These are phyloP conservation scores for Populus trichocarpa DNA, from an alignment of 441 rosid species.

Conservation along the genomic window DNA sequence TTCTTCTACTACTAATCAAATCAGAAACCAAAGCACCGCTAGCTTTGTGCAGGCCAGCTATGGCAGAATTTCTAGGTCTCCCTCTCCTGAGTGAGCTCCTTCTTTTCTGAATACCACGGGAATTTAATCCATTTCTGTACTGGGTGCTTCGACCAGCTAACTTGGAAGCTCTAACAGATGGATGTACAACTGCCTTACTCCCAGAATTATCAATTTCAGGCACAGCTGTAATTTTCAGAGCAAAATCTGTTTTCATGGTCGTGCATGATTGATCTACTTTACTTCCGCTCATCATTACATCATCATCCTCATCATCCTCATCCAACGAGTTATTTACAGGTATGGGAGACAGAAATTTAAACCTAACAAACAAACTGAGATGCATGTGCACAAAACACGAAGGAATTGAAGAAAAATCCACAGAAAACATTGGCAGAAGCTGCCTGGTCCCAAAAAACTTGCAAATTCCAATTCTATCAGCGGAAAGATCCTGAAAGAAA, in stretches of 20 bases:
- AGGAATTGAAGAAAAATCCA: conserved; percentile 73
- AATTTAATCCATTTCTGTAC: conserved; percentile 45
- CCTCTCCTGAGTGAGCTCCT: conserved; percentile 71
- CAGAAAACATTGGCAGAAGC: conserved; percentile 52
- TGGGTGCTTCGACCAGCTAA: conserved; percentile 42
- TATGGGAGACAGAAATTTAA: conserved; percentile 26
- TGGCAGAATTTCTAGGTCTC: conserved; percentile 56
- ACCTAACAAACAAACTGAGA: conserved; percentile 27
- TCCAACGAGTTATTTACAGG: conserved; percentile 37
- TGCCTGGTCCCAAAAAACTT: conserved; percentile 47
- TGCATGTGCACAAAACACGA: conserved; percentile 62
- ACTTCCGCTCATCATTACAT: conserved; percentile 20
- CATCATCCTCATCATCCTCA: conserved; percentile 19
- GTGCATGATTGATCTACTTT: conserved; percentile 16
- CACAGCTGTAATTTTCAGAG: conserved; percentile 12
- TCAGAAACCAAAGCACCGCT: conserved; percentile 55
- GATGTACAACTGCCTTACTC: conserved; percentile 35
- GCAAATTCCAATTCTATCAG: conserved; percentile 54
- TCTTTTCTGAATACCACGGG: conserved; percentile 66
- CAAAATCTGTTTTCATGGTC: conserved; percentile 8
- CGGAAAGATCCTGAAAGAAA: conserved; percentile 50
- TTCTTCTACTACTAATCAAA: conserved; percentile 49
- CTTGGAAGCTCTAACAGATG: conserved; percentile 50
- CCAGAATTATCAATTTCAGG: conserved; percentile 25
- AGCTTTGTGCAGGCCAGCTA: conserved; percentile 40